phyloP scores from a whole-genome alignment of 305 asterid genomes.

The Fraxinus sp. region DNA sequence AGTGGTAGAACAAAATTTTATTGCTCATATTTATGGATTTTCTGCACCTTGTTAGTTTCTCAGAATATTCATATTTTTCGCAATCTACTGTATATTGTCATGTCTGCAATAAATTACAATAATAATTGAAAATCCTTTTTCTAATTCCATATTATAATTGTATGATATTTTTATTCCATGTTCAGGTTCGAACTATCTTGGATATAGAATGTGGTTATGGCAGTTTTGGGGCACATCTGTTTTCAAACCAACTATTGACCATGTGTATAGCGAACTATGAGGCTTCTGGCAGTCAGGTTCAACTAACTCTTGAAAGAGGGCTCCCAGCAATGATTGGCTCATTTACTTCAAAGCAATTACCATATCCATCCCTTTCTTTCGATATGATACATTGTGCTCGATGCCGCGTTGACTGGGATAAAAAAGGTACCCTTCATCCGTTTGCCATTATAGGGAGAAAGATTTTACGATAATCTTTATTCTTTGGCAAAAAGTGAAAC shows the following conservation, averaged over 20 bases:
- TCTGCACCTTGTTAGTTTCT: conserved; percentile 3
- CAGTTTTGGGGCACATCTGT: conserved; percentile 92
- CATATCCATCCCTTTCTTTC: conserved; percentile 88
- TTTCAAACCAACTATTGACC: conserved; percentile 74
- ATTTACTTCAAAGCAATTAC: conserved; percentile 81
- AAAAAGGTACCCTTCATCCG: conserved; percentile 58
- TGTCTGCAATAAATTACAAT: neutral
- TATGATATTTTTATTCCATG: conserved; percentile 19
- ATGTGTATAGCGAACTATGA: conserved; percentile 93
- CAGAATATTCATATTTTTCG: neutral
- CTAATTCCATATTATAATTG: conserved; percentile 6
- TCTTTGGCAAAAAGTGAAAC: neutral
- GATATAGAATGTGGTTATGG: conserved; percentile 99
- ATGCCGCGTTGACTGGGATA: conserved; percentile 89
- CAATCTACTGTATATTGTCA: neutral
- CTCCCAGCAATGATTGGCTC: conserved; percentile 98
- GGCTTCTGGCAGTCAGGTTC: conserved; percentile 98
- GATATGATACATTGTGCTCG: conserved; percentile 98
- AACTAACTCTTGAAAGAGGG: conserved; percentile 95
- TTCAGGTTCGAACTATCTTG: conserved; percentile 84
- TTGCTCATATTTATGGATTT: neutral
- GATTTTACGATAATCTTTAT: neutral
- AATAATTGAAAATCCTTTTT: neutral
- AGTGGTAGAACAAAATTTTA: neutral
- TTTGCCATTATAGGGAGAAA: conserved; percentile 1